Evolutionary conservation across 306 rosid genomes (phyloP).

Genomic region (Rubus idaeus): DNA sequence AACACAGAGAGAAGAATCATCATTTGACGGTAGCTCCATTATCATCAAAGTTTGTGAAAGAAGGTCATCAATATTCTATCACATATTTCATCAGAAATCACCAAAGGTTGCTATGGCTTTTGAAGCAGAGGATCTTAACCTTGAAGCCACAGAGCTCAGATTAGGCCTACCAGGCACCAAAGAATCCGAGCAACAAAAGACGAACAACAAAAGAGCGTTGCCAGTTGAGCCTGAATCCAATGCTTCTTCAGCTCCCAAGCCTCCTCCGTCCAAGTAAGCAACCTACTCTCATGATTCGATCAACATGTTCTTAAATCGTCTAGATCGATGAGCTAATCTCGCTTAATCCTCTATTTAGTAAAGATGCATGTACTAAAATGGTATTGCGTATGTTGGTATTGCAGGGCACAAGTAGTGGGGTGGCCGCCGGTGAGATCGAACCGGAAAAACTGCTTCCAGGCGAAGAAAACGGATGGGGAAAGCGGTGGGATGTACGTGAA

Average conservation of each 20-base stretch:
- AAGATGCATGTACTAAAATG: neutral
- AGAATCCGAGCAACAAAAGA: conserved; percentile 12
- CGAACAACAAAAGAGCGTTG: conserved; percentile 42
- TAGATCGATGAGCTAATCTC: neutral
- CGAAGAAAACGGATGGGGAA: conserved; percentile 15
- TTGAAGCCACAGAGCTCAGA: conserved; percentile 58
- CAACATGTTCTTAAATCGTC: neutral
- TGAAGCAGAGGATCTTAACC: conserved; percentile 32
- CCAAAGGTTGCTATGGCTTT: neutral
- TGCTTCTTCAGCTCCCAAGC: conserved; percentile 6
- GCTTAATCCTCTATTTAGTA: neutral
- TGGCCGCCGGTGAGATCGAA: conserved; percentile 53
- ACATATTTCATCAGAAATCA: neutral
- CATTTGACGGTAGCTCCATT: too few relatives aligned
- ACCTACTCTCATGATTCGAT: neutral
- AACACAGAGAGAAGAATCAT: neutral
- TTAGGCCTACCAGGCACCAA: conserved; percentile 38
- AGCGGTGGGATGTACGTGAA: conserved; percentile 35
- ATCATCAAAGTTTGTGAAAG: conserved; percentile 10
- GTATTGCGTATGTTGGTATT: neutral
- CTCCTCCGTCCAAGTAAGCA: conserved; percentile 52
- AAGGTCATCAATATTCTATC: neutral
- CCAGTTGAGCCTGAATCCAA: neutral
- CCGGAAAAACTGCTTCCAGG: conserved; percentile 39
- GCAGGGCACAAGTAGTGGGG: conserved; percentile 51